Evolutionary conservation across 2,329 filamentous ascomycete species (phyloP), one percentile per base, ranked within the genome.

Genomic region (Bisporella sp.): DNA sequence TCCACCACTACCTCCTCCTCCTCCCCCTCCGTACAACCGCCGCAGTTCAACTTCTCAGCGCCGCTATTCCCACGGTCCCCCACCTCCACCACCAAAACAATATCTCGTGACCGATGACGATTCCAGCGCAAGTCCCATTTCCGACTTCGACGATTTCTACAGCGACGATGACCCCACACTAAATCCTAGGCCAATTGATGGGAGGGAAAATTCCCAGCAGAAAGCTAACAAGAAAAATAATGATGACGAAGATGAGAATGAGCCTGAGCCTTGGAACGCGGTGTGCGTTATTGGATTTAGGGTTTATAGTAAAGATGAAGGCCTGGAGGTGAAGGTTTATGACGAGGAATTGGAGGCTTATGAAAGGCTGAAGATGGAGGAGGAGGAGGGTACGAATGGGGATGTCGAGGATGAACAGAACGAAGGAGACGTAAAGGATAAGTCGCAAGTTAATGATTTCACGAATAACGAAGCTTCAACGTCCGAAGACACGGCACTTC

Each of bases 61-160:
- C 28, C 21, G 21, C 21, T 21, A 21, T 21, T 21, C 21, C 21
- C 57, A 59, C 31, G 46, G 53, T 11, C 61, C 57, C 41, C 57
- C 61, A 43, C 47, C 59, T 39, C 52, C 64, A 28, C 45, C 70
- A 71, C 51, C 70, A 13, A 45, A 47, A 7, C 45, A 57, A 29
- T 57, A 58, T 35, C 50, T 59, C 13, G 53, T 48, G 13, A 76
- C 75, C 0, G 75, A 75, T 5, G 73, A 73, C 33, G 74, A 82
- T 49, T 80, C 78, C 0, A 82, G 78, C 0, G 79, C 81, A 42
- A 80, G 77, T 5, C 80, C 80, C 0, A 71, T 82, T 2, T 72
- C 75, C 35, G 79, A 82, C 53, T 82, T 74, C 71, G 78, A 82
- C 56, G 71, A 75, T 55, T 69, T 81, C 31, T 82, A 81, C 62